Evolutionary conservation across 31 red algal genomes (phyloP).

Genomic region (Porphyra umbilicalis): DNA sequence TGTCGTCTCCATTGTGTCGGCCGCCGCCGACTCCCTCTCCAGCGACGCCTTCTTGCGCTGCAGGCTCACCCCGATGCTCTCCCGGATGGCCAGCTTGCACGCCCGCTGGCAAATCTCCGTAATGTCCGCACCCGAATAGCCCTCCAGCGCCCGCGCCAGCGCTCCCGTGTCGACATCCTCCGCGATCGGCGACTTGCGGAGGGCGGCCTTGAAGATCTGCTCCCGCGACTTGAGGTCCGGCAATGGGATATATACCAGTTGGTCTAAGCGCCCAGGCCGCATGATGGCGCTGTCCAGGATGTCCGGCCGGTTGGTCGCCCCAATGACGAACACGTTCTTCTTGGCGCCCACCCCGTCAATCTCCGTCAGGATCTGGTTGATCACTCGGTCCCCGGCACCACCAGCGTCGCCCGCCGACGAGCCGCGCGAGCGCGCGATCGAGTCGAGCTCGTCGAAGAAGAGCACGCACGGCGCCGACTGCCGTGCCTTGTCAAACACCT

Average conservation of each 20-base stretch:
- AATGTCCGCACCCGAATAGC: conserved; percentile 99
- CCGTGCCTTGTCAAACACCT: conserved; percentile 65
- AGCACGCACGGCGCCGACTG: conserved; percentile 49
- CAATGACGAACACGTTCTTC: conserved; percentile 65
- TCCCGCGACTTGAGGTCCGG: conserved; percentile 80
- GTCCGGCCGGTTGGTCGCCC: conserved; percentile 84
- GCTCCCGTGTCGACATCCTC: conserved; percentile 83
- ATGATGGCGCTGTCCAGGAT: conserved; percentile 61
- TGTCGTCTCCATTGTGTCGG: background rate
- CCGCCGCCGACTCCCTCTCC: conserved; percentile 14
- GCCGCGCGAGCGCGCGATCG: conserved; percentile 70
- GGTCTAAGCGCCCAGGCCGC: conserved; percentile 30
- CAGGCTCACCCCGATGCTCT: conserved; percentile 87
- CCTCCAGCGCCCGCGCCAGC: conserved; percentile 83
- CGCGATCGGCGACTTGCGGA: conserved; percentile 94
- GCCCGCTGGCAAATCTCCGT: conserved; percentile 99
- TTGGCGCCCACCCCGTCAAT: conserved; percentile 56
- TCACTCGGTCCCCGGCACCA: conserved; percentile 77
- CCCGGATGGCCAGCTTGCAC: conserved; percentile 98
- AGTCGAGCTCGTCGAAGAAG: conserved; percentile 96
- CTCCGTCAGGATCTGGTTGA: conserved; percentile 76
- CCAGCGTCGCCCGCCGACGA: conserved; percentile 52
- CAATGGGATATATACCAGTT: conserved; percentile 67
- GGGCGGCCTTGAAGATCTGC: conserved; percentile 92
- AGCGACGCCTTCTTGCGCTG: conserved; percentile 58